phyloP scores from a whole-genome alignment of 345 rosid genomes.

The Camelina neglecta region DNA sequence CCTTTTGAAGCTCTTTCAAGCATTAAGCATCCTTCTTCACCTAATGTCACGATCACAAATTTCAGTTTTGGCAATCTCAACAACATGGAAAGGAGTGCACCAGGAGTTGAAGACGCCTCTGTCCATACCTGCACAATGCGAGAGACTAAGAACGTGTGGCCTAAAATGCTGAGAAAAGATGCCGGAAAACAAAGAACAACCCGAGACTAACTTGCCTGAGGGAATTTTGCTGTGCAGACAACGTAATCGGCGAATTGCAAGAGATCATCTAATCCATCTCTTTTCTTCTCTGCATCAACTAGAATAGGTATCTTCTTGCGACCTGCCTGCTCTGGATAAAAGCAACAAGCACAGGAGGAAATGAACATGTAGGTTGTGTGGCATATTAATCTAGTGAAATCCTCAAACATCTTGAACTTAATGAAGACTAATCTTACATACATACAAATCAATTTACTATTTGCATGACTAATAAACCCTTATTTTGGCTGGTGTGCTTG shows the following conservation, averaged over 20 bases:
- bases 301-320: conserved; percentile 74
- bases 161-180: conserved; percentile 3
- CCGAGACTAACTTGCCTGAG: conserved; percentile 55
- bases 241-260: conserved; percentile 64
- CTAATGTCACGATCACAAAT: conserved; percentile 84
- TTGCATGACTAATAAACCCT: background rate
- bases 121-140: conserved; percentile 66
- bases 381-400: background rate
- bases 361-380: conserved; percentile 26
- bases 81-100: conserved; percentile 82
- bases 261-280: conserved; percentile 80
- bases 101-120: conserved; percentile 67
- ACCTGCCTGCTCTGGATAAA: conserved; percentile 80
- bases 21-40: conserved; percentile 91
- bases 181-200: conserved; percentile 1
- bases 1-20: conserved; percentile 69
- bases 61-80: conserved; percentile 69
- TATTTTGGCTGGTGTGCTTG: conserved; percentile 9
- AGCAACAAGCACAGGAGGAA: conserved; percentile 39
- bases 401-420: conserved; percentile 6
- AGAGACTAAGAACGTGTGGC: background rate
- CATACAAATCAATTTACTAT: conserved; percentile 1
- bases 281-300: conserved; percentile 79
- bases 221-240: conserved; percentile 82
- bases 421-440: conserved; percentile 12